phyloP scores from a whole-genome alignment of 768 basidiomycete species.

The Sporobolomyces roseus region DNA sequence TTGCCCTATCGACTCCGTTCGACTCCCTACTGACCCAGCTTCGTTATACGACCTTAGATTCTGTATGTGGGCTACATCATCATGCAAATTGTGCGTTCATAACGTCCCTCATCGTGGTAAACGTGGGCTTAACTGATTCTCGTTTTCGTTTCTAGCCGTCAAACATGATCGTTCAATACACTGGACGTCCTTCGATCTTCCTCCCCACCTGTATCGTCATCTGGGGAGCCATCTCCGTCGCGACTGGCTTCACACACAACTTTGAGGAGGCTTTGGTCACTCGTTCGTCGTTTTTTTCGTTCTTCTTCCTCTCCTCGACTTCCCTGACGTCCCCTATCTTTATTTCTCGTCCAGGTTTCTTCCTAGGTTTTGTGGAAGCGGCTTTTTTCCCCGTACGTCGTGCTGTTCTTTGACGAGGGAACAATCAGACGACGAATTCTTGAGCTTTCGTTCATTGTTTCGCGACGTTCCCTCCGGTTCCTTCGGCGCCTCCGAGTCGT shows the following conservation, averaged over 20 bases:
- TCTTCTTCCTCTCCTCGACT: not conserved
- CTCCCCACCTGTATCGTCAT: constrained; percentile 50
- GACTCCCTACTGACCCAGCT: no score
- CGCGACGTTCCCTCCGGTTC: no score
- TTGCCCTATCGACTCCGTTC: no score
- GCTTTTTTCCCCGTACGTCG: constrained; percentile 44
- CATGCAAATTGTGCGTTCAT: no score
- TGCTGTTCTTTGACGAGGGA: no score
- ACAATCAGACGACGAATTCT: no score
- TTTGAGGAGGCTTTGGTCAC: constrained; percentile 54
- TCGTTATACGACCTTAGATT: constrained; percentile 37
- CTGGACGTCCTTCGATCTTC: constrained; percentile 47
- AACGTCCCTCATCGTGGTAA: no score
- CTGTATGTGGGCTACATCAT: constrained; percentile 46
- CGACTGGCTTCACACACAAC: constrained; percentile 55
- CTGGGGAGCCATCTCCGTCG: constrained; percentile 58
- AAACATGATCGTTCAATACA: constrained; percentile 47
- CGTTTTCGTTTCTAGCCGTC: not conserved
- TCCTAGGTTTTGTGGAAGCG: constrained; percentile 52
- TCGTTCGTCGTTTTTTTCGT: constrained; percentile 47
- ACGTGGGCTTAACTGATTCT: no score
- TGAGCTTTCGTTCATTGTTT: no score
- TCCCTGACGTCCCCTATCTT: no score
- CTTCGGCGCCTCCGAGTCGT: no score
- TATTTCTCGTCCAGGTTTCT: not conserved